A percentile compares a stretch with the other conserved stretches of the same genome.
phyloP scores from a whole-genome alignment of 2,329 filamentous ascomycete species.

The Aspergillus bombycis region DNA sequence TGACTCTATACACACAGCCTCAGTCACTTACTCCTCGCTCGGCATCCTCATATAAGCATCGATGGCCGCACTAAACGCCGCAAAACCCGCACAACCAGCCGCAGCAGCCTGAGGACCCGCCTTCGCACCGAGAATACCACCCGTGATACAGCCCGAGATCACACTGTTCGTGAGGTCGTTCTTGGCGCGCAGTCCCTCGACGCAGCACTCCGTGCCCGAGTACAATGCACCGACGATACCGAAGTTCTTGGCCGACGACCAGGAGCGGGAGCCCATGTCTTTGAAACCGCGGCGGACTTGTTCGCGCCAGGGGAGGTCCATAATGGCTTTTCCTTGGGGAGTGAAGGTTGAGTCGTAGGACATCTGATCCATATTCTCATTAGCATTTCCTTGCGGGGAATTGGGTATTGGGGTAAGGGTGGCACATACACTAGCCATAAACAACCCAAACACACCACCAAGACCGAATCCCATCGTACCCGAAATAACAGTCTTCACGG shows the following conservation, averaged over 20 bases:
- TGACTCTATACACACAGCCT: not conserved
- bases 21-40: slow-evolving; percentile 33
- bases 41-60: slow-evolving; percentile 88
- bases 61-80: slow-evolving; percentile 88
- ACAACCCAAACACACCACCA: slow-evolving; percentile 91
- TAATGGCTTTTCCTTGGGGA: slow-evolving; percentile 56
- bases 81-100: slow-evolving; percentile 89
- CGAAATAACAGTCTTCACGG: slow-evolving; percentile 83
- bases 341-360: slow-evolving; percentile 92
- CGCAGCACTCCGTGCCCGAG: slow-evolving; percentile 90
- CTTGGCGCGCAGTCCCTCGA: slow-evolving; percentile 87
- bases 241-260: slow-evolving; percentile 88
- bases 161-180: slow-evolving; percentile 91
- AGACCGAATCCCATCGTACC: slow-evolving; percentile 94
- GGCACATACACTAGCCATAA: slow-evolving; percentile 87
- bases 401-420: not conserved
- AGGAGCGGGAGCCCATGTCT: slow-evolving; percentile 88
- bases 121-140: slow-evolving; percentile 81
- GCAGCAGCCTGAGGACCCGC: slow-evolving; percentile 88
- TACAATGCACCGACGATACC: slow-evolving; percentile 91
- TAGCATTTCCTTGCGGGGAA: not conserved
- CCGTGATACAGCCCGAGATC: slow-evolving; percentile 85
- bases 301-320: slow-evolving; percentile 74
- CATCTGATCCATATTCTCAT: slow-evolving; percentile 64
- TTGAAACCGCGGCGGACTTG: slow-evolving; percentile 86